Conservation (phyloP, 495 filamentous ascomycete genomes). For the Neurospora hispaniola region DNA sequence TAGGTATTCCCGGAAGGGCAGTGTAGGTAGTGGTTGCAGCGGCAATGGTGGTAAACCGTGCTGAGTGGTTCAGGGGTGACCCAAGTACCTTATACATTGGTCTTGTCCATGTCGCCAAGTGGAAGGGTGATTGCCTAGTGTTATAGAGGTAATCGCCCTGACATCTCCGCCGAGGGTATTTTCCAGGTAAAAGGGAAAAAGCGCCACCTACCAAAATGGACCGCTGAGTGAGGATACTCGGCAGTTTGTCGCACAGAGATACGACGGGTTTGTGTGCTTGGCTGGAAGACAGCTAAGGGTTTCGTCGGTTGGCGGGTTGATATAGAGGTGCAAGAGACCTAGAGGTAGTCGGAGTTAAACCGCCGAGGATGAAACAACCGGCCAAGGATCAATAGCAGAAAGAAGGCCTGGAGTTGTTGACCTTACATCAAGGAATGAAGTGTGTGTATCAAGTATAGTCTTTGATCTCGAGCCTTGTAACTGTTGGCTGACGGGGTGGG, state of each 20-base stretch:
- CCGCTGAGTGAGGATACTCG: neutral
- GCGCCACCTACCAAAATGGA: neutral
- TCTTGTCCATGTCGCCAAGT: neutral
- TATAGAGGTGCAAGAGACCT: slow-evolving; percentile 1
- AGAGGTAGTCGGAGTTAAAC: neutral
- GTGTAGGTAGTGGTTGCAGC: neutral
- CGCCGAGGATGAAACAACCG: neutral
- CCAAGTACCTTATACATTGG: neutral
- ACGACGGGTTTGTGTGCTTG: slow-evolving; percentile 15
- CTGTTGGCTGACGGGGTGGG: neutral
- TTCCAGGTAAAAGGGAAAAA: neutral
- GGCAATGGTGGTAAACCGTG: neutral
- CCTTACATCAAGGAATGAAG: neutral
- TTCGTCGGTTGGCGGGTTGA: neutral
- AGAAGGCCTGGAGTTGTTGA: neutral
- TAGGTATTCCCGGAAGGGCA: neutral
- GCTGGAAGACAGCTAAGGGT: slow-evolving; percentile 9
- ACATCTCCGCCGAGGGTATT: neutral
- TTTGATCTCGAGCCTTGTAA: neutral
- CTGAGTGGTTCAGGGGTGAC: neutral
- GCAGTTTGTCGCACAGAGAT: slow-evolving; percentile 15
- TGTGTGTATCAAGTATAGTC: neutral
- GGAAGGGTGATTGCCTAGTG: neutral
- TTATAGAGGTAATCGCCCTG: neutral
- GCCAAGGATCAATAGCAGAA: neutral